Base-by-base conservation (phyloP, 345 rosid species). In the Melaleuca alternifolia region DNA sequence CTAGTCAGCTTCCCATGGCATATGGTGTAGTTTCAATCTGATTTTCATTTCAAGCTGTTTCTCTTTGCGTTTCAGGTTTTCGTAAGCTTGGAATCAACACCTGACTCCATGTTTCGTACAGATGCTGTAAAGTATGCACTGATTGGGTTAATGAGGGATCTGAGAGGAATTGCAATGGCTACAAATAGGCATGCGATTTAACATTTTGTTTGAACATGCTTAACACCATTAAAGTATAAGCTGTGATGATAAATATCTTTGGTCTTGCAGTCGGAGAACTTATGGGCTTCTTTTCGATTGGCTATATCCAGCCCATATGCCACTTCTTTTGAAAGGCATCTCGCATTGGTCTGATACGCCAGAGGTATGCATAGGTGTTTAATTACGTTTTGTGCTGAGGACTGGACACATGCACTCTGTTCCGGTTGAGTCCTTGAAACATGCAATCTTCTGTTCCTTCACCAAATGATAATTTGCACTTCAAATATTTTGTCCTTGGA, bases 101-200 rank as follows among this genome's bases (percentile, higher is more conserved):
- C 98, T 46, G 98, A 96, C 88, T 89, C 98, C 0, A 61, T 95
- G 91, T 98, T 96, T 89, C 99, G 98, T 86, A 90, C 97, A 88
- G 99, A 96, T 90, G 94, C 88, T 54, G 99, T 98, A 82, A 98
- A 96, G 92, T 96, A 92, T 91, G 97, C 98, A 85, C 86, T 98
- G 81, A 93, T 96, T 89, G 99, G 99, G 54, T 91, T 96, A 85
- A 96, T 95, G 99, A 94, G 99, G 91, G 99, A 98, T 93, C 95
- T 98, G 75, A 93, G 99, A 93, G 99, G 99, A 87, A 94, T 98
- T 87, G 92, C 99, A 20, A 96, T 96, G 99, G 99, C 99, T 86
- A 93, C 99, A 83, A 95, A 93, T 92, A 94, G 98, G 99, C 95
- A 65, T 20, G 85, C 57, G 53, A 61, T 76, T 41, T 87, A 48